A percentile compares a stretch with the other conserved stretches of the same genome.
Conservation (phyloP, 1,139 yeast species). For the Kodamaea sp. region DNA sequence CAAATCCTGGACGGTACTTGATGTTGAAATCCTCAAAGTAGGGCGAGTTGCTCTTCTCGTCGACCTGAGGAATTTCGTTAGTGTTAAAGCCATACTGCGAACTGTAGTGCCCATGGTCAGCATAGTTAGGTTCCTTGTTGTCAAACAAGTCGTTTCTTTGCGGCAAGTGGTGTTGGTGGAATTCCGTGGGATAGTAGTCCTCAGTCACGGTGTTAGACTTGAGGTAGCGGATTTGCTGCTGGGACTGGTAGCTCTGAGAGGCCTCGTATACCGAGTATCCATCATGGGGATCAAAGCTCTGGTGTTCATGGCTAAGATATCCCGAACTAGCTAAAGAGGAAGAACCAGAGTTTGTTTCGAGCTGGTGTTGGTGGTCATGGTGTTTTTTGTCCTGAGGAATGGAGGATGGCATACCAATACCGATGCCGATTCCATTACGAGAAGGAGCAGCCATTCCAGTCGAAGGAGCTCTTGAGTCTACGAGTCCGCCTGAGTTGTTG, state of each 20-base stretch:
- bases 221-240: slow-evolving; percentile 4
- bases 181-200: neutral
- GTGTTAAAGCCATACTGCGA: slow-evolving; percentile 13
- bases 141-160: neutral
- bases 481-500: slow-evolving; percentile 4
- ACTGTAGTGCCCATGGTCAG: neutral
- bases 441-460: neutral
- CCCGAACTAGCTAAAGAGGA: slow-evolving; percentile 1
- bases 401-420: neutral
- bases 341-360: neutral
- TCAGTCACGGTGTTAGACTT: slow-evolving; percentile 2
- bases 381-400: neutral
- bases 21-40: slow-evolving; percentile 17
- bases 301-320: neutral
- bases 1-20: slow-evolving; percentile 4
- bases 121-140: neutral
- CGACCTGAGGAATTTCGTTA: slow-evolving; percentile 6
- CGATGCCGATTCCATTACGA: neutral
- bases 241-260: neutral
- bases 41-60: slow-evolving; percentile 10
- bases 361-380: neutral
- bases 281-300: neutral
- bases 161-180: slow-evolving; percentile 1
- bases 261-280: neutral
- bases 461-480: neutral